A percentile compares a stretch with the other conserved stretches of the same genome.
Conservation (phyloP, 768 basidiomycete genomes). For the Tephrocybe sp. region DNA sequence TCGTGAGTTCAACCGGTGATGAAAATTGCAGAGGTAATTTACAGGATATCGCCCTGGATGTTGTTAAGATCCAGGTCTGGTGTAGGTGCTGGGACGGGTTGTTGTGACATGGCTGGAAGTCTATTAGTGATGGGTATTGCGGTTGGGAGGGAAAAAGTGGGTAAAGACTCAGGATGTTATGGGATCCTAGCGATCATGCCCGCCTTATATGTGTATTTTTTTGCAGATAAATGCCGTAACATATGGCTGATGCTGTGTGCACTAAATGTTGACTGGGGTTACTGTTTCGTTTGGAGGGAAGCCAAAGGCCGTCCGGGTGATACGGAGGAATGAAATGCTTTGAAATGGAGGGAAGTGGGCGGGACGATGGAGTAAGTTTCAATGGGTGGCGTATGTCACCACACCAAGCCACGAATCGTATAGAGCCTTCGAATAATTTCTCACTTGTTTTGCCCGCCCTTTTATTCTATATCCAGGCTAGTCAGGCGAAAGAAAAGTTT, state of each 20-base stretch:
- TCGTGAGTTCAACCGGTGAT: neutral
- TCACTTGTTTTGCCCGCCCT: too few species aligned
- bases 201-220: neutral
- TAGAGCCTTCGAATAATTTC: too few species aligned
- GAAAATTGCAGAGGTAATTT: conserved; percentile 9
- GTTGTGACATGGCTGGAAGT: conserved; percentile 17
- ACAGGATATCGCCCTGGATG: conserved; percentile 50
- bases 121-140: neutral
- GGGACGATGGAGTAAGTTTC: neutral
- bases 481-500: too few species aligned
- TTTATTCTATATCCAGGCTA: too few species aligned
- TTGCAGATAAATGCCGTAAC: too few species aligned
- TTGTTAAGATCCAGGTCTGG: conserved; percentile 35
- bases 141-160: neutral
- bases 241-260: neutral
- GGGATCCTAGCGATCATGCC: too few species aligned
- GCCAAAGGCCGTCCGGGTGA: neutral
- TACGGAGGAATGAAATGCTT: neutral
- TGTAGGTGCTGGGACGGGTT: conserved; percentile 13
- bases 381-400: neutral
- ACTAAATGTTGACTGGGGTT: neutral
- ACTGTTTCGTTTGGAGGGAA: neutral
- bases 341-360: neutral
- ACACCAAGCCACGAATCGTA: neutral
- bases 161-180: too few species aligned